These are phyloP conservation scores for Cordyceps fumosorosea DNA, from an alignment of 2,329 filamentous ascomycete genomes.

Conservation along the genomic window DNA sequence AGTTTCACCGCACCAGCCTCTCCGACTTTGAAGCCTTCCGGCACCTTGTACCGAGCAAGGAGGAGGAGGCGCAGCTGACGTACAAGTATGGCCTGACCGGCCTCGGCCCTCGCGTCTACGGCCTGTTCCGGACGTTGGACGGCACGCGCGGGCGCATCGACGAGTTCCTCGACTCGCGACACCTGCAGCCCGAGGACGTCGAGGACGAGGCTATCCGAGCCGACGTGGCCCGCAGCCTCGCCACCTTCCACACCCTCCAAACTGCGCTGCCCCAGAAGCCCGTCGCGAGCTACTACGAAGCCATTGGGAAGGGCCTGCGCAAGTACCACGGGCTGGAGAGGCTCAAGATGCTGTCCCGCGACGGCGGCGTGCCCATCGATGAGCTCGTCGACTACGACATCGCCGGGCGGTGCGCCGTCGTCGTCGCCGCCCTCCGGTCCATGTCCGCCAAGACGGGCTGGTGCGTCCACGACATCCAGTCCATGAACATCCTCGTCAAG, in stretches of 20 bases:
- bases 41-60: constrained; percentile 14
- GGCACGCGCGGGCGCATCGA: constrained; percentile 16
- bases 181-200: constrained; percentile 16
- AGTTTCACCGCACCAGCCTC: constrained; percentile 11
- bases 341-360: constrained; percentile 12
- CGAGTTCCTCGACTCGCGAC: constrained; percentile 16
- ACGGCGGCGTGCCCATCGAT: constrained; percentile 14
- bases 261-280: neutral
- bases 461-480: constrained; percentile 19
- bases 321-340: constrained; percentile 13
- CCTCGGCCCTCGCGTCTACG: constrained; percentile 15
- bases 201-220: constrained; percentile 14
- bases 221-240: constrained; percentile 14
- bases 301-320: constrained; percentile 6
- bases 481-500: constrained; percentile 17
- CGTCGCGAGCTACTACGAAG: constrained; percentile 12
- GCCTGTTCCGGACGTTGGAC: constrained; percentile 16
- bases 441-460: constrained; percentile 12
- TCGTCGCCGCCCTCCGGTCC: constrained; percentile 9
- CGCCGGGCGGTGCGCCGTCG: neutral
- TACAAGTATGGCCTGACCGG: constrained; percentile 14
- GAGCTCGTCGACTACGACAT: constrained; percentile 16
- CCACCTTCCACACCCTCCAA: constrained; percentile 13
- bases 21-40: constrained; percentile 9
- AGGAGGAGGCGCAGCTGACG: constrained; percentile 13